phyloP scores from a whole-genome alignment of 176 grass and related monocot species.

The Phyllostachys edulis region DNA sequence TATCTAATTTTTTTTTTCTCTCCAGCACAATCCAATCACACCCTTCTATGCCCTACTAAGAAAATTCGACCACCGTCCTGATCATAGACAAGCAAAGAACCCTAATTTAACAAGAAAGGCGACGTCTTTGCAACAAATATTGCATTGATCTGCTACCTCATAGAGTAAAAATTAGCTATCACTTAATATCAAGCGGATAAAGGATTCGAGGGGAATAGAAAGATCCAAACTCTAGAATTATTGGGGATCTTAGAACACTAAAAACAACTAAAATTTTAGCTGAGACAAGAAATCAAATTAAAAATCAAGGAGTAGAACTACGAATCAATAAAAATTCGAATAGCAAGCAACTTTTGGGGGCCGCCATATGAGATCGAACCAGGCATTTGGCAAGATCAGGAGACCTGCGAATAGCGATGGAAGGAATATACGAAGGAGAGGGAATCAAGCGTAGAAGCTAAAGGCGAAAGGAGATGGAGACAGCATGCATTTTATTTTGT shows the following conservation, averaged over 20 bases:
- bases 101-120: not conserved
- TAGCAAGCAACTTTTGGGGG: not conserved
- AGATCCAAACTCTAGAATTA: not conserved
- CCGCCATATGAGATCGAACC: not conserved
- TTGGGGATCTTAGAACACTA: conserved; percentile 1
- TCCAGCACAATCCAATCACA: not conserved
- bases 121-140: not conserved
- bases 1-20: not conserved
- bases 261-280: not conserved
- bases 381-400: not conserved
- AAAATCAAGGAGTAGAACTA: not conserved
- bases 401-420: not conserved
- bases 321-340: not conserved
- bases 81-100: not conserved
- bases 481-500: not conserved
- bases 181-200: not conserved
- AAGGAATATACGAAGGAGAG: not conserved
- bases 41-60: not conserved
- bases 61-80: not conserved
- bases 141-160: not conserved
- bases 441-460: conserved; percentile 3
- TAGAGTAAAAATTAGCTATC: not conserved
- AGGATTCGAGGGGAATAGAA: not conserved
- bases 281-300: not conserved
- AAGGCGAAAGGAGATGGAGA: not conserved